phyloP scores from a whole-genome alignment of 2,329 filamentous ascomycete species.

The Ustilaginoidea virens region DNA sequence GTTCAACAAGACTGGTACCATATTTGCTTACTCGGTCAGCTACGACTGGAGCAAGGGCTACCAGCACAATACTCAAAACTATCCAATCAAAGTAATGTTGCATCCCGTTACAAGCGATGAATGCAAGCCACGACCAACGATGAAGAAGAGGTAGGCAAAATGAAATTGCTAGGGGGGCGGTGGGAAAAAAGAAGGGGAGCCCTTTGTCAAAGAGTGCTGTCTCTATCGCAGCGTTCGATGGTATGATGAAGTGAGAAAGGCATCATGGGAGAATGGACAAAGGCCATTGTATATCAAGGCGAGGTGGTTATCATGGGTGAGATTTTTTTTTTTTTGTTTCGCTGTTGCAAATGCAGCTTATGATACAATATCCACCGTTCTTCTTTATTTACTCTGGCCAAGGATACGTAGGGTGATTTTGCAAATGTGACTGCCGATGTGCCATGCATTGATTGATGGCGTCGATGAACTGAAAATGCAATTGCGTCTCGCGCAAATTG shows the following conservation, averaged over 20 bases:
- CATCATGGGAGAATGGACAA: too few relatives aligned
- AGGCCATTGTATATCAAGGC: too few relatives aligned
- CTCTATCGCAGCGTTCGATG: too few relatives aligned
- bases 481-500: too few relatives aligned
- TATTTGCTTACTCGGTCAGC: slow-evolving; percentile 79
- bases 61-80: slow-evolving; percentile 59
- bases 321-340: neutral
- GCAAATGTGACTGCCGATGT: too few relatives aligned
- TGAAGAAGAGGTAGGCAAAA: slow-evolving; percentile 38
- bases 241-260: too few relatives aligned
- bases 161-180: neutral
- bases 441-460: too few relatives aligned
- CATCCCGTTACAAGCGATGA: slow-evolving; percentile 54
- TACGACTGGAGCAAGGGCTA: slow-evolving; percentile 99
- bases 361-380: neutral
- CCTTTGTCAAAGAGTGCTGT: too few relatives aligned
- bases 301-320: too few relatives aligned
- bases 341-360: slow-evolving; percentile 7
- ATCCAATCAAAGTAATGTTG: slow-evolving; percentile 71
- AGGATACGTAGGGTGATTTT: too few relatives aligned
- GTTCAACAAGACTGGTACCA: slow-evolving; percentile 76
- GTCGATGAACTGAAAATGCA: too few relatives aligned
- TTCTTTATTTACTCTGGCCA: too few relatives aligned
- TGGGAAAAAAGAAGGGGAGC: neutral
- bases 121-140: slow-evolving; percentile 44